Conservation (phyloP, 306 rosid species). For the Cucurbita pepo region DNA sequence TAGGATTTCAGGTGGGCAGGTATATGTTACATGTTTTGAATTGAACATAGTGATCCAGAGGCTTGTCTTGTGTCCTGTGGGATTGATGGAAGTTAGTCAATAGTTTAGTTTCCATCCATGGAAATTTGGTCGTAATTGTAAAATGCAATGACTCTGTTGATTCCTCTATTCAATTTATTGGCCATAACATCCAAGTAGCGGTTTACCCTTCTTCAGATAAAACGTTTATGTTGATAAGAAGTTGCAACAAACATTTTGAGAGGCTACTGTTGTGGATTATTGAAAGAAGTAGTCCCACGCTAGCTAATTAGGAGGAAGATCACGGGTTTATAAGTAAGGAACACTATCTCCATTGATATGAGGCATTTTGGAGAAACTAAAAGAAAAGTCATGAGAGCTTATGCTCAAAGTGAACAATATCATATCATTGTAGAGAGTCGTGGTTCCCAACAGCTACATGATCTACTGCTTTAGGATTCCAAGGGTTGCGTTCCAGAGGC, state of each 20-base stretch:
- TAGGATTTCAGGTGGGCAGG: not conserved
- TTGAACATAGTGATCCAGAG: not conserved
- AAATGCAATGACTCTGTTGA: not conserved
- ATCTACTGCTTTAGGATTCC: not conserved
- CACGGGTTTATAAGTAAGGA: too few relatives aligned
- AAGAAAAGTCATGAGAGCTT: too few relatives aligned
- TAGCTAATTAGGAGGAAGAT: too few relatives aligned
- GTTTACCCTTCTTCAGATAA: not conserved
- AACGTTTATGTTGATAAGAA: not conserved
- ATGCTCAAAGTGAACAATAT: too few relatives aligned
- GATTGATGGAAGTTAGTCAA: not conserved
- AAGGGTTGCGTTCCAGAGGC: not conserved
- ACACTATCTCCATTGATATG: too few relatives aligned
- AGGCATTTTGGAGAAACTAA: too few relatives aligned
- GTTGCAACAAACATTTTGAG: not conserved
- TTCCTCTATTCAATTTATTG: not conserved
- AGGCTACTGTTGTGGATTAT: not conserved
- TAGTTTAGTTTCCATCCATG: not conserved
- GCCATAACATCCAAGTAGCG: not conserved
- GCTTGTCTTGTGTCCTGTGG: not conserved
- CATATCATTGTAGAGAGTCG: too few relatives aligned
- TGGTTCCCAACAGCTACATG: too few relatives aligned
- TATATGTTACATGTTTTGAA: not conserved
- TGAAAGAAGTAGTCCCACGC: too few relatives aligned
- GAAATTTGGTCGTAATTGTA: not conserved